Conservation (phyloP, 495 filamentous ascomycete species). For the Astrothelium macrocarpum region DNA sequence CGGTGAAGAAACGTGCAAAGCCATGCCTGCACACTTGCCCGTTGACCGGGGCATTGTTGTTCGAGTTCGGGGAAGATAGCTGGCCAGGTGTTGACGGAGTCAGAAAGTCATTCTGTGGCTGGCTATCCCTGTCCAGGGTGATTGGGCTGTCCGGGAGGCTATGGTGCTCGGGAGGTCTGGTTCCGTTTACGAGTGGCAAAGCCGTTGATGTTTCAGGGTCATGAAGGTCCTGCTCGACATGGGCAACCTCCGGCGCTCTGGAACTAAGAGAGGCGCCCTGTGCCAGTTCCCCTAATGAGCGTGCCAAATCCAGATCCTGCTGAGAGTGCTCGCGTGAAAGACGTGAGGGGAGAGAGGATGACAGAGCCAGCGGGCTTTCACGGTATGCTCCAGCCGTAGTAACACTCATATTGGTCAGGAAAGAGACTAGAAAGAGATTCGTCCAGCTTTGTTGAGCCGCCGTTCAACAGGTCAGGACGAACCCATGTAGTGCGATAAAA, state of each 20-base stretch:
- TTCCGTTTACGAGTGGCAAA: neutral
- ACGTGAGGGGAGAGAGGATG: neutral
- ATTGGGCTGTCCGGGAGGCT: neutral
- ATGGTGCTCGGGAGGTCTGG: neutral
- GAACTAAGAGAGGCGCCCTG: neutral
- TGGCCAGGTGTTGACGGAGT: neutral
- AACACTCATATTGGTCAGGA: neutral
- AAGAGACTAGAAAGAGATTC: neutral
- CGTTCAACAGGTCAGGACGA: neutral
- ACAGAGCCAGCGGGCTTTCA: neutral
- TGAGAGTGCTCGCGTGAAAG: neutral
- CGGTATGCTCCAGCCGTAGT: neutral
- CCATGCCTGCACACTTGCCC: slow-evolving; percentile 12
- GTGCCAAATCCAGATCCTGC: neutral
- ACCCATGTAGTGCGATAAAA: neutral
- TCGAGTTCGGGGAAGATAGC: neutral
- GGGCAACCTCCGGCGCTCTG: neutral
- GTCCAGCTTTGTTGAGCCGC: neutral
- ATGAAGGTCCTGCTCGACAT: neutral
- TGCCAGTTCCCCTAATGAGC: neutral
- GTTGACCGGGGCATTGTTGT: slow-evolving; percentile 1
- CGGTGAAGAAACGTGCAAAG: neutral
- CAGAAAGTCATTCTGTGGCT: neutral
- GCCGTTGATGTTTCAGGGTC: neutral
- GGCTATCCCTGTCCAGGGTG: neutral